Base-by-base conservation (phyloP, 768 basidiomycete genomes). In the Leccinum olivaceopallidum region DNA sequence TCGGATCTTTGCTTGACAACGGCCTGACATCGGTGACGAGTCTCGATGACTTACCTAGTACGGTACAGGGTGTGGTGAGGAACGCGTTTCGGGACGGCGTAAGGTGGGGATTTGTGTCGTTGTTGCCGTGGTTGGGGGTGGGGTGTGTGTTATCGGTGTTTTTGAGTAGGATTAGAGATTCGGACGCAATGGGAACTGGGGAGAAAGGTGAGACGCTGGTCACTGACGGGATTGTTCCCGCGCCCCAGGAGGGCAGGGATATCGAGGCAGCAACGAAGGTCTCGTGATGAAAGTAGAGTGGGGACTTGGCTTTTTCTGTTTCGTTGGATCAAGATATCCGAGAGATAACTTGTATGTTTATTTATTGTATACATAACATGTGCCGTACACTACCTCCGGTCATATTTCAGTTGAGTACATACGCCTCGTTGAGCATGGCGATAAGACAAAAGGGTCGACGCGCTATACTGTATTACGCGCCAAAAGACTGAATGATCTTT, bases 401-500 rank as follows among this genome's bases (percentile, higher is more conserved):
- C 37, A 12, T 54, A 54, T 37, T 39, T 39, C 24, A 24, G 16
- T 26, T 5, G 16, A 26, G 13, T 49, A 49, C 48, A 26, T 8
- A 24, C 1, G 18, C 22, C 6, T 13, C 13, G 7, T 16, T 8
- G 6, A 26, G 48, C 14, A 22, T 49, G 22, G 7, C 8, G 30
- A 56, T 2, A 14, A 44, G 8, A 49, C 8, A 49, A 49, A 50
- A 18, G 5, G 13, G 1, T 14, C 20, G 6, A 36, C 34, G 8
- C 44, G 12, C 20, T 20, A 47, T 47, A 26, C 24, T 26, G 24
- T 26, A 9, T 54, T 54, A 54, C 26, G 9, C 30, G 13, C 48
- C 49, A 53, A 65, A 71, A 60, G 79, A 69, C 42, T 85, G 74
- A 18, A 92, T 81, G 54, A 92, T 90, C 37, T 81, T 82, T 2